Conservation (phyloP, 2,329 filamentous ascomycete genomes). For the Fusarium armeniacum region DNA sequence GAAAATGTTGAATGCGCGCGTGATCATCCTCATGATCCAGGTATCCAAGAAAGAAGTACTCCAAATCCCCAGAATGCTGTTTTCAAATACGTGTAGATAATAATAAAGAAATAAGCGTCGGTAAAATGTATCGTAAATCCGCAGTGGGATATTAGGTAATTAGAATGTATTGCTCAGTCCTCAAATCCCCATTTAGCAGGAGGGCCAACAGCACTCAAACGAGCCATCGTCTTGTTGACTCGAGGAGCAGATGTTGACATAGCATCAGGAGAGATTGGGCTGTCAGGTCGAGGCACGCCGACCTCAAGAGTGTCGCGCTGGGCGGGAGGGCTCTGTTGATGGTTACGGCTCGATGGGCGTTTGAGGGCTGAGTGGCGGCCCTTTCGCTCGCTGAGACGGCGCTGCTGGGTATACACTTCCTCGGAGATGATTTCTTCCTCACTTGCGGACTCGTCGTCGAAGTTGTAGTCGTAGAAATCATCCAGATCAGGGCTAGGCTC, state of each 20-base stretch:
- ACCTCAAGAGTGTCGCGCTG: conserved; percentile 37
- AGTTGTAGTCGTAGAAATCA: conserved; percentile 58
- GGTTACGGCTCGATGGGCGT: conserved; percentile 30
- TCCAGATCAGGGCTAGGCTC: conserved; percentile 57
- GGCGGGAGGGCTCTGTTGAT: conserved; percentile 11
- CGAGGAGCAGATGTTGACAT: conserved; percentile 49
- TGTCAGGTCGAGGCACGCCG: conserved; percentile 59
- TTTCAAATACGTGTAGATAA: conserved; percentile 25
- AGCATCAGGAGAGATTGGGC: conserved; percentile 55
- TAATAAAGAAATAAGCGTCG: conserved; percentile 23
- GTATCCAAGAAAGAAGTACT: conserved; percentile 45
- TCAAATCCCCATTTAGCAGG: conserved; percentile 44
- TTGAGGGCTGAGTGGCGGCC: conserved; percentile 27
- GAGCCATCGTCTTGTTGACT: conserved; percentile 58
- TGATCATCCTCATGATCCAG: conserved; percentile 41
- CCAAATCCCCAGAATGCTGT: conserved; percentile 32
- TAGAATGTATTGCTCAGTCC: conserved; percentile 33
- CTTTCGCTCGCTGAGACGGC: conserved; percentile 24
- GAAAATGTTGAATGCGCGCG: conserved; percentile 41
- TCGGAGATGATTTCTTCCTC: conserved; percentile 37
- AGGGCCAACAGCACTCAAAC: conserved; percentile 54
- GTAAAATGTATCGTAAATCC: conserved; percentile 34
- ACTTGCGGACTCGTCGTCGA: conserved; percentile 48
- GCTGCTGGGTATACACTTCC: conserved; percentile 36
- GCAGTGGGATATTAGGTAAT: not conserved